Evolutionary conservation across 2,329 filamentous ascomycete genomes (phyloP), one percentile per base, ranked within the genome.

Genomic region (Colletotrichum noveboracense): DNA sequence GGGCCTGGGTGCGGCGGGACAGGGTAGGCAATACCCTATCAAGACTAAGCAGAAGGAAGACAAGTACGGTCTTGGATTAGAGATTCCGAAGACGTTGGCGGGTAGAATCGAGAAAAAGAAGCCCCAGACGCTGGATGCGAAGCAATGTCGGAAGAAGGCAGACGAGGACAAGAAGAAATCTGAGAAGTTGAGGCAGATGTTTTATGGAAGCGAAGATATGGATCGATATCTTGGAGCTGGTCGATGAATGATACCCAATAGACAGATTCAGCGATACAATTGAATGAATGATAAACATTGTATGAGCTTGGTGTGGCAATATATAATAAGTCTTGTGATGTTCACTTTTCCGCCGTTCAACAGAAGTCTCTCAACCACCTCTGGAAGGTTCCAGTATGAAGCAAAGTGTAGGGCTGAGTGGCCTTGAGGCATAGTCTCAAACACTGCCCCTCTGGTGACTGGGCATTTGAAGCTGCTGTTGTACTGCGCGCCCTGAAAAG

Each of bases 21-120:
- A 94, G 78, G 96, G 96, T 5, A 93, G 95, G 76, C 88, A 93
- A 55, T 93, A 92, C 78, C 96, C 96, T 1, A 88, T 98, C 77
- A 95, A 95, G 81, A 87, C 91, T 1, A 90, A 88, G 74, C 86
- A 90, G 70, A 98, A 98, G 84, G 90, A 93, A 58, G 92, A 96
- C 81, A 95, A 90, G 5, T 86, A 94, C 9, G 96, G 96, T 0
- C 84, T 98, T 30, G 95, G 96, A 0, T 87, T 89, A 6, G 78
- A 82, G 32, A 80, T 87, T 10, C 85, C 87, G 12, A 86, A 86
- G 75, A 81, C 85, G 26, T 76, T 85, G 60, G 80, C 83, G 78
- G 83, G 83, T 77, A 85, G 83, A 69, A 87, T 86, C 78, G 81
- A 83, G 34, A 84, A 82, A 76, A 85, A 84, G 80, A 86, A 87